Conservation (phyloP, 169 alveolate genomes). For the Plasmodium relictum region DNA sequence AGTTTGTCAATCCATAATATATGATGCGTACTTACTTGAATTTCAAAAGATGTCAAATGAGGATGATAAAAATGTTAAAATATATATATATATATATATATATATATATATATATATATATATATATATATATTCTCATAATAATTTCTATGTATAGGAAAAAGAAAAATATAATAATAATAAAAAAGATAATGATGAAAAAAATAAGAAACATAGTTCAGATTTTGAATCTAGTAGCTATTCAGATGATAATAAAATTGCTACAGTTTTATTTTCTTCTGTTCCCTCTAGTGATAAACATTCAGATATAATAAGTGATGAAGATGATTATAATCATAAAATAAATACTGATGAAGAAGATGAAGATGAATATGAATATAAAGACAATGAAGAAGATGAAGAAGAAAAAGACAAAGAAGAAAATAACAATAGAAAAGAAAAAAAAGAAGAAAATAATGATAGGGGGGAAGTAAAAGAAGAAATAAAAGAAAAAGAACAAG, state of each 20-base stretch:
- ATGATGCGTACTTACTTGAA: constrained; percentile 54
- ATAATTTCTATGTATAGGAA: background rate
- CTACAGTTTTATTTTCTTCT: constrained; percentile 46
- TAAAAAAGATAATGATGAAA: constrained; percentile 34
- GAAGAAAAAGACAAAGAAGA: constrained; percentile 11
- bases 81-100: background rate
- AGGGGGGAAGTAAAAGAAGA: background rate
- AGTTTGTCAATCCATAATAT: constrained; percentile 73
- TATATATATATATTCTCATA: background rate
- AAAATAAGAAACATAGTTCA: constrained; percentile 26
- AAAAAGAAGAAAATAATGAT: background rate
- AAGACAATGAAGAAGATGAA: background rate
- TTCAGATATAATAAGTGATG: constrained; percentile 12
- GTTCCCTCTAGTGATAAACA: constrained; percentile 19
- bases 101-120: background rate
- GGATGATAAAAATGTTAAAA: constrained; percentile 16
- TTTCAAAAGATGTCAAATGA: constrained; percentile 35
- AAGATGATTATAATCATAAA: constrained; percentile 2
- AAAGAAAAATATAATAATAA: constrained; percentile 21
- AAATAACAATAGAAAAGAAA: constrained; percentile 12
- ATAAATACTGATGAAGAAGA: constrained; percentile 8
- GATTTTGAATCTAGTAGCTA: constrained; percentile 10
- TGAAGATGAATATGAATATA: background rate
- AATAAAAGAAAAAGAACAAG: background rate
- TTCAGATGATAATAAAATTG: constrained; percentile 26